A percentile compares a stretch with the other conserved stretches of the same genome.
These are phyloP conservation scores for Mycena sp. DNA, from an alignment of 1,284 basidiomycete species.

Conservation along the genomic window DNA sequence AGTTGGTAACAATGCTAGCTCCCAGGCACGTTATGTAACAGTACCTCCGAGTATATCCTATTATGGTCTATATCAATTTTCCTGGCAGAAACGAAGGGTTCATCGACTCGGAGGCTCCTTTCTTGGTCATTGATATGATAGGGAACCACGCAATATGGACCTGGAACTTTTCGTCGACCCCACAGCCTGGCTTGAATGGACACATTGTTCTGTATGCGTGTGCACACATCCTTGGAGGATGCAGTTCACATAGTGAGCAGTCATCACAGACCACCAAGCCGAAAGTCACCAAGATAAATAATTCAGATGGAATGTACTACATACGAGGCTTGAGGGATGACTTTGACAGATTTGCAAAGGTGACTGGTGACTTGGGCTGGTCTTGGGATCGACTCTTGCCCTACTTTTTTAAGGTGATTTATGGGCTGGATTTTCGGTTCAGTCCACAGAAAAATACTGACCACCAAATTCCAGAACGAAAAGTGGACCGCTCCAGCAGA, in stretches of 20 bases:
- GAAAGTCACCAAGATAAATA: not conserved
- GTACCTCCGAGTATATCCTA: too few relatives aligned
- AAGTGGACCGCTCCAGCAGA: slow-evolving; percentile 33
- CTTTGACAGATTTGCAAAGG: slow-evolving; percentile 37
- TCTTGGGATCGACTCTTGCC: slow-evolving; percentile 38
- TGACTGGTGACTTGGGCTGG: slow-evolving; percentile 42
- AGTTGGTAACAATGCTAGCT: too few relatives aligned
- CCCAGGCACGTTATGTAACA: too few relatives aligned
- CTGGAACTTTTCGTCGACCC: slow-evolving; percentile 31
- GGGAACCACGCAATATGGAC: slow-evolving; percentile 28
- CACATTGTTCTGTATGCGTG: slow-evolving; percentile 28
- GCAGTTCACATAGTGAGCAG: slow-evolving; percentile 36
- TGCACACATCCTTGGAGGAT: slow-evolving; percentile 37
- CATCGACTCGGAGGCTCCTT: slow-evolving; percentile 37
- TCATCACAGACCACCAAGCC: too few relatives aligned
- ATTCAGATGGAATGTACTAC: slow-evolving; percentile 38
- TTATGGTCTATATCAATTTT: not conserved
- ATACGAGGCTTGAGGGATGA: slow-evolving; percentile 42
- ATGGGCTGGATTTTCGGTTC: not conserved
- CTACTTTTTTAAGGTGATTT: slow-evolving; percentile 31
- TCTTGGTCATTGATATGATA: slow-evolving; percentile 29
- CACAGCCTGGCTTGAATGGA: slow-evolving; percentile 32
- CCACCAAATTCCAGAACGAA: slow-evolving; percentile 8
- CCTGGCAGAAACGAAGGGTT: slow-evolving; percentile 37
- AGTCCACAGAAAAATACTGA: not conserved